phyloP scores from a whole-genome alignment of 2,329 filamentous ascomycete species.

The Exophiala lecanii-corni region DNA sequence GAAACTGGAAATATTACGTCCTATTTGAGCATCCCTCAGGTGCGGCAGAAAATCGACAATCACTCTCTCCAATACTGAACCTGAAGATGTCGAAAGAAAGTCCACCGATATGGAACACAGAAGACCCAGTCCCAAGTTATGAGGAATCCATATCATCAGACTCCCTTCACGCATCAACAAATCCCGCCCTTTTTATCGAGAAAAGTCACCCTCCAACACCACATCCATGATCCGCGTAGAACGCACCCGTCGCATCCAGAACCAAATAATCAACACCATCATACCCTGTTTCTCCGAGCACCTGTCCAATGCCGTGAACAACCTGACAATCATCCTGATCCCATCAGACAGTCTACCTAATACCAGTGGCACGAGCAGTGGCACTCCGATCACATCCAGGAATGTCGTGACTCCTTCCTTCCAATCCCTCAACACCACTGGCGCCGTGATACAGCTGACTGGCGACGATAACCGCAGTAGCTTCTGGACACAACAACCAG shows the following conservation, averaged over 20 bases:
- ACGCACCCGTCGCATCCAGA: constrained; percentile 38
- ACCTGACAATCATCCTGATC: constrained; percentile 42
- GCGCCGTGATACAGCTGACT: constrained; percentile 35
- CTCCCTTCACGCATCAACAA: too few species aligned
- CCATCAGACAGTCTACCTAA: constrained; percentile 36
- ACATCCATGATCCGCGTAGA: constrained; percentile 15
- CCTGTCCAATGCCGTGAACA: constrained; percentile 39
- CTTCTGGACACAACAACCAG: constrained; percentile 41
- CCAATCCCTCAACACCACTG: constrained; percentile 8
- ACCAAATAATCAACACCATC: constrained; percentile 37
- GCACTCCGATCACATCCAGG: constrained; percentile 31
- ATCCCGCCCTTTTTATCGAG: background rate
- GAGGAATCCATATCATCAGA: constrained; percentile 29
- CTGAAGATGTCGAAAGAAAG: background rate
- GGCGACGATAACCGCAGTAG: constrained; percentile 38
- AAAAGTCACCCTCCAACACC: constrained; percentile 28
- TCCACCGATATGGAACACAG: constrained; percentile 3
- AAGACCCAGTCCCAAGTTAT: constrained; percentile 34
- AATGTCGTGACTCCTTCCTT: constrained; percentile 31
- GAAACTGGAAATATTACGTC: too few species aligned
- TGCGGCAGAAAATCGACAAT: too few species aligned
- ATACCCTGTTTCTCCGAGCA: constrained; percentile 39
- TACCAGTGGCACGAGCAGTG: constrained; percentile 5
- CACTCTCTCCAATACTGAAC: too few species aligned
- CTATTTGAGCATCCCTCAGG: too few species aligned